A percentile compares a stretch with the other conserved stretches of the same genome.
These are phyloP conservation scores for Lentinula aciculospora DNA, from an alignment of 768 basidiomycete genomes.

Conservation along the genomic window DNA sequence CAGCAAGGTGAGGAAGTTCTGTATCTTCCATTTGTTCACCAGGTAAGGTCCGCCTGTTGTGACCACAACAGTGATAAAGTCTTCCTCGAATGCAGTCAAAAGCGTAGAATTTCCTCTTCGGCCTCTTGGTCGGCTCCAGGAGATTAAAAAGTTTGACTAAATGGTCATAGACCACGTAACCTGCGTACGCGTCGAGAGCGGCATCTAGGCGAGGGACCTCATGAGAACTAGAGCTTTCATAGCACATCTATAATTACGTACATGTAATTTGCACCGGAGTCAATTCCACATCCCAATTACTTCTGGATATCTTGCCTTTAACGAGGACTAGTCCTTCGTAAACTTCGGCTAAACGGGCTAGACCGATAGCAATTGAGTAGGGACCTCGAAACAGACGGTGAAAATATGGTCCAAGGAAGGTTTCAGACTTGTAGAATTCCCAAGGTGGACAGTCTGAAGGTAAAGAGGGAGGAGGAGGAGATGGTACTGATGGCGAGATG, in stretches of 20 bases:
- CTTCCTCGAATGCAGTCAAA: constrained; percentile 49
- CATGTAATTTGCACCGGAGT: constrained; percentile 49
- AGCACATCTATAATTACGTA: constrained; percentile 27
- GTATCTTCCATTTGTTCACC: neutral
- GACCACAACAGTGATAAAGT: constrained; percentile 20
- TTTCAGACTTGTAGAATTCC: neutral
- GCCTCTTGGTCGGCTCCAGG: constrained; percentile 16
- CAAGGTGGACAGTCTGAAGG: neutral
- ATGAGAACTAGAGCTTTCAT: constrained; percentile 7
- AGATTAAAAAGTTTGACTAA: constrained; percentile 37
- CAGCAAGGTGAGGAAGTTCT: neutral
- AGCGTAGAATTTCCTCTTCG: constrained; percentile 40
- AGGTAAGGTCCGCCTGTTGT: constrained; percentile 23
- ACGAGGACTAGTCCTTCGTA: constrained; percentile 47
- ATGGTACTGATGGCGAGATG: neutral
- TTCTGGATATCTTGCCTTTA: constrained; percentile 58
- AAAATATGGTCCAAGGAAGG: neutral
- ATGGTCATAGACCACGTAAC: constrained; percentile 43
- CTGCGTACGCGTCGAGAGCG: constrained; percentile 66
- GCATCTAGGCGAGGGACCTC: constrained; percentile 43
- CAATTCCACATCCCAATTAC: constrained; percentile 64
- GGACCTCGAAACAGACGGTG: constrained; percentile 58
- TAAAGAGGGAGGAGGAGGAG: neutral
- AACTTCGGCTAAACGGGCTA: constrained; percentile 57
- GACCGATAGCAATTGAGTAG: constrained; percentile 54